Evolutionary conservation across 176 grass and related monocot species (phyloP).

Genomic region (Neostapfia colusana): DNA sequence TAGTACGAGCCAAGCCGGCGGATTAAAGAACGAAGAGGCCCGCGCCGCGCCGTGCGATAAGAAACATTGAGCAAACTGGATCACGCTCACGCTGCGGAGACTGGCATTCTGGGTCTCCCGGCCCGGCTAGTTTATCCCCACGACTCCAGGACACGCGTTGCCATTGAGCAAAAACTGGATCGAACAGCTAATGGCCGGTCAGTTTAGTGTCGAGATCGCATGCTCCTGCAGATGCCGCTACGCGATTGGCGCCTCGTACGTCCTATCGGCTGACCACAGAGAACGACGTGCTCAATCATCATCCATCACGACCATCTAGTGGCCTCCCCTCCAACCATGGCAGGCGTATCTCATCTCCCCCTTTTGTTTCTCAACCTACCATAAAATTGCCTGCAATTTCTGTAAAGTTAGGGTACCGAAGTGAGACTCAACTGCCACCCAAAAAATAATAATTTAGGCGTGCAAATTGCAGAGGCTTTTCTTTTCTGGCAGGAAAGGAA

Average conservation of each 20-base stretch:
- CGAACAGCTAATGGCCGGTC: no score
- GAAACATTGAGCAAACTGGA: no score
- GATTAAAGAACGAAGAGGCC: no score
- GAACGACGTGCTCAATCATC: constrained; percentile 10
- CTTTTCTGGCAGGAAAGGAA: constrained; percentile 29
- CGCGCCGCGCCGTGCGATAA: no score
- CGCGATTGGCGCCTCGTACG: constrained; percentile 1
- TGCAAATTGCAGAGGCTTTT: constrained; percentile 15
- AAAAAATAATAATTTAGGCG: no score
- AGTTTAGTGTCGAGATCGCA: no score
- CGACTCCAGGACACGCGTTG: no score
- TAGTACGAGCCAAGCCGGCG: no score
- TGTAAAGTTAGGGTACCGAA: neutral
- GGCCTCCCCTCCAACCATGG: neutral
- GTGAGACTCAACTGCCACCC: neutral
- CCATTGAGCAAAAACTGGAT: no score
- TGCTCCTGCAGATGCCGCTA: constrained; percentile 17
- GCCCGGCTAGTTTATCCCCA: no score
- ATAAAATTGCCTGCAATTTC: neutral
- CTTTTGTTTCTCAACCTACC: neutral
- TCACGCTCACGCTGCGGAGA: no score
- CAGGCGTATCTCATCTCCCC: neutral
- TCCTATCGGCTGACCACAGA: constrained; percentile 10
- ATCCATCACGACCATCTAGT: constrained; percentile 11
- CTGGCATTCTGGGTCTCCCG: no score